Percentiles rank a stretch among this genome's conserved stretches.
These are phyloP conservation scores for Plasmodium knowlesi DNA, from an alignment of 169 alveolate genomes.

Conservation along the genomic window DNA sequence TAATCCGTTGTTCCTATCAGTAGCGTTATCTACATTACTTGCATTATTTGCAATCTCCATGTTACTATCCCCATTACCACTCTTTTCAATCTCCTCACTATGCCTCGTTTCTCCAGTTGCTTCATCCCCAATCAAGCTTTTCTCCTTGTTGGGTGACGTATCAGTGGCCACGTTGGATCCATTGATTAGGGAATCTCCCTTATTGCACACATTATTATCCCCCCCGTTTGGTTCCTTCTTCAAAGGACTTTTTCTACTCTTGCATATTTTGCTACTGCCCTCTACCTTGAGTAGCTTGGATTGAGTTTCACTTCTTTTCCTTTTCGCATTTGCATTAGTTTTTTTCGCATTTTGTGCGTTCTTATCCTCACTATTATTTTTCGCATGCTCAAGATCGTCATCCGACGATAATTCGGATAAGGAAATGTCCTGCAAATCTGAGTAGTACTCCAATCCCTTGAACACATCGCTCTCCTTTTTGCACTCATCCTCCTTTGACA, in stretches of 20 bases:
- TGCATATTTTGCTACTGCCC: not conserved
- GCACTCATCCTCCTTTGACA: not conserved
- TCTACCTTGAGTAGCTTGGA: not conserved
- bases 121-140: not conserved
- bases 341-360: slow-evolving; percentile 5
- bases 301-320: not conserved
- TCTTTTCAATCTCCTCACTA: not conserved
- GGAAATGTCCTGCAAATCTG: slow-evolving; percentile 59
- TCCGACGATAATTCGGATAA: slow-evolving; percentile 74
- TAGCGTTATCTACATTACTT: not conserved
- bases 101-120: not conserved
- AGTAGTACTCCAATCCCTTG: slow-evolving; percentile 25
- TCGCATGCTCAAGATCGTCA: not conserved
- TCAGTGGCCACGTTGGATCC: not conserved
- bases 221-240: not conserved
- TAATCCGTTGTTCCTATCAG: no score
- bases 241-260: slow-evolving; percentile 1
- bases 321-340: slow-evolving; percentile 6
- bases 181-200: not conserved
- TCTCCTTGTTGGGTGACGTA: not conserved
- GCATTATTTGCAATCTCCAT: not conserved
- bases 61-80: not conserved
- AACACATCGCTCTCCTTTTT: not conserved
- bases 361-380: slow-evolving; percentile 9
- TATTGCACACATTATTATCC: not conserved